These are phyloP conservation scores for Casaregolazyma suthepensis DNA, from an alignment of 1,139 yeast genomes.

Conservation along the genomic window DNA sequence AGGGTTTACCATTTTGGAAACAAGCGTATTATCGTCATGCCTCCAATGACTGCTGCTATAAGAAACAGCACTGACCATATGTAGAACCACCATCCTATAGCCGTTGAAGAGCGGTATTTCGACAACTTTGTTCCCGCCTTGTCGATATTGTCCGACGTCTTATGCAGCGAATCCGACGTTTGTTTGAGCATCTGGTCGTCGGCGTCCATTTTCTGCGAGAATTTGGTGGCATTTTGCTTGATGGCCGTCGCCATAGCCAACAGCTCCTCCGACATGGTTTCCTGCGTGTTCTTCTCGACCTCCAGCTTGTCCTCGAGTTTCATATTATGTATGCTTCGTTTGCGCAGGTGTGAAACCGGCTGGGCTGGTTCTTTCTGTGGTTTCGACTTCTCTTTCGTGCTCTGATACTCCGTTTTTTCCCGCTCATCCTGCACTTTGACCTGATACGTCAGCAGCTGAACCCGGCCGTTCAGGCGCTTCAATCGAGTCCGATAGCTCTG, in stretches of 20 bases:
- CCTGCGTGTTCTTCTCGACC: slow-evolving; percentile 36
- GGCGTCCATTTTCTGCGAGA: slow-evolving; percentile 32
- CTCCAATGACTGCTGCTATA: slow-evolving; percentile 29
- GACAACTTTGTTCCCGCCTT: slow-evolving; percentile 31
- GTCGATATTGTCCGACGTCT: slow-evolving; percentile 32
- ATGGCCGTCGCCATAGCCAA: slow-evolving; percentile 46
- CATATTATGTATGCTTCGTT: slow-evolving; percentile 7
- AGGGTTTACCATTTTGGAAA: slow-evolving; percentile 35
- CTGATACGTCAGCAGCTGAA: slow-evolving; percentile 18
- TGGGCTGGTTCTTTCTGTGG: slow-evolving; percentile 1
- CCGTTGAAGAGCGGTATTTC: slow-evolving; percentile 30
- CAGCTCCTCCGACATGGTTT: slow-evolving; percentile 40
- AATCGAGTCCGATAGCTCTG: slow-evolving; percentile 13
- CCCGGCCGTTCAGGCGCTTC: slow-evolving; percentile 18
- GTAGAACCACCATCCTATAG: slow-evolving; percentile 39
- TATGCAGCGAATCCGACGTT: slow-evolving; percentile 32
- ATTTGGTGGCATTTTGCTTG: slow-evolving; percentile 43
- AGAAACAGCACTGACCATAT: slow-evolving; percentile 33
- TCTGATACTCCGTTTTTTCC: slow-evolving; percentile 12
- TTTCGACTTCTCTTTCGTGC: slow-evolving; percentile 1
- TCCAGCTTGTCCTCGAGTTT: slow-evolving; percentile 25
- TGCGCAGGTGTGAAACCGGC: neutral
- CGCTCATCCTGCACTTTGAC: slow-evolving; percentile 15
- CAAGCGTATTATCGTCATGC: slow-evolving; percentile 33
- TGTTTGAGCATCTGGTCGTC: slow-evolving; percentile 32